Percentiles rank a stretch among this genome's conserved stretches.
Conservation (phyloP, 2,329 filamentous ascomycete species). For the Aspergillus ochraceoroseus region DNA sequence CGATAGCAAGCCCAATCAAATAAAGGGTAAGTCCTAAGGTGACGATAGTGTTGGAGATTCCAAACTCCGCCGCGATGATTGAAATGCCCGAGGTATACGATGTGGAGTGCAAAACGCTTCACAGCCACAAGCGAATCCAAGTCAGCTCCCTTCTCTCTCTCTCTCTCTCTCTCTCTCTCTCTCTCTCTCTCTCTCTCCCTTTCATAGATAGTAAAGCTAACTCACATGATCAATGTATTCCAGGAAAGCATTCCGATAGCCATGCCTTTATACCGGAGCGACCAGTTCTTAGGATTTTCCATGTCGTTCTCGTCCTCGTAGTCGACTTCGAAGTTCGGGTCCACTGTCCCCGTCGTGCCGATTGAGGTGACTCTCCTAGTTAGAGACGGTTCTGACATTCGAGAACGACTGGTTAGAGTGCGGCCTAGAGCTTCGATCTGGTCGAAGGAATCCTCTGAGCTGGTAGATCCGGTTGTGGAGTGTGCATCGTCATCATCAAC, state of each 20-base stretch:
- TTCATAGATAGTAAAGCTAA: no score
- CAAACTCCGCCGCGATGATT: constrained; percentile 64
- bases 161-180: no score
- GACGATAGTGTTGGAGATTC: constrained; percentile 54
- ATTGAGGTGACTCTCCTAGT: constrained; percentile 44
- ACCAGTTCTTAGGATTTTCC: constrained; percentile 65
- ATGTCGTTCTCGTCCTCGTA: constrained; percentile 60
- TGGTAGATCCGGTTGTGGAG: constrained; percentile 27
- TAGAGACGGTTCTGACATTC: constrained; percentile 33
- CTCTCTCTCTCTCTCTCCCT: no score
- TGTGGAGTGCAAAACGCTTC: constrained; percentile 67
- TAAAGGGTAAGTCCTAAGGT: constrained; percentile 76
- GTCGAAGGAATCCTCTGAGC: constrained; percentile 27
- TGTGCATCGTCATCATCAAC: constrained; percentile 21
- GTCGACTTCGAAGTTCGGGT: constrained; percentile 66
- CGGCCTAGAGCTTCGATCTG: constrained; percentile 26
- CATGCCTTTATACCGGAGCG: constrained; percentile 53
- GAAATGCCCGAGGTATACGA: constrained; percentile 69
- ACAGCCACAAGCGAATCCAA: no score
- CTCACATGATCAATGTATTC: constrained; percentile 53
- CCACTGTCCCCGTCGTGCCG: constrained; percentile 44
- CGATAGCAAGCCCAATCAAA: constrained; percentile 66
- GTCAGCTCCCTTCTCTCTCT: no score
- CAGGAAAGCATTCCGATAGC: constrained; percentile 54
- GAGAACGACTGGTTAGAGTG: constrained; percentile 31